phyloP scores from a whole-genome alignment of 129 eudicot genomes.

The Ambrosia artemisiifolia region DNA sequence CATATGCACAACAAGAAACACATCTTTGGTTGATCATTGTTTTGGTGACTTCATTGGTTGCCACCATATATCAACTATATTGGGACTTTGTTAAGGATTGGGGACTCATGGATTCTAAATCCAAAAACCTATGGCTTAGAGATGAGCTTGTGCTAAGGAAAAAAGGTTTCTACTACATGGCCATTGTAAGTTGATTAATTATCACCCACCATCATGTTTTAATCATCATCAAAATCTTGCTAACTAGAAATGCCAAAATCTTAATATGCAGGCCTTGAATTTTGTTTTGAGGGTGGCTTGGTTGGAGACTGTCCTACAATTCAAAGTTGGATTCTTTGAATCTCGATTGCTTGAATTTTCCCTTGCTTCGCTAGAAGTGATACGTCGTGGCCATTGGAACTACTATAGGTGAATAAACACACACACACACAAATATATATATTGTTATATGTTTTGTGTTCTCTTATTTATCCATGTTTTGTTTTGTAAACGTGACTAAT shows the following conservation, averaged over 20 bases:
- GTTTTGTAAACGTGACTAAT: not conserved
- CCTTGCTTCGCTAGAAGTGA: slow-evolving; percentile 89
- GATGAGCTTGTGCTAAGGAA: slow-evolving; percentile 76
- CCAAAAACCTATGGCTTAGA: slow-evolving; percentile 80
- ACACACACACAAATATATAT: not conserved
- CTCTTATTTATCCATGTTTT: not conserved
- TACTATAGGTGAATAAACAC: slow-evolving; percentile 59
- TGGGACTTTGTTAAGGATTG: slow-evolving; percentile 99
- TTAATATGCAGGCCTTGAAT: slow-evolving; percentile 53
- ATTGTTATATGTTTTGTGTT: not conserved
- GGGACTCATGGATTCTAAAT: slow-evolving; percentile 71
- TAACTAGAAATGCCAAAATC: not conserved
- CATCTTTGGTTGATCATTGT: slow-evolving; percentile 54
- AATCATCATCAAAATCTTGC: not conserved
- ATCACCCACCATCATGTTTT: not conserved
- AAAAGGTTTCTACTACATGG: slow-evolving; percentile 68
- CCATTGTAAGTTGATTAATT: slow-evolving; percentile 61
- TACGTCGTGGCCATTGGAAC: slow-evolving; percentile 99
- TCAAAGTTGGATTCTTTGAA: slow-evolving; percentile 64
- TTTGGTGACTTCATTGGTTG: slow-evolving; percentile 72
- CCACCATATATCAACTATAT: slow-evolving; percentile 85
- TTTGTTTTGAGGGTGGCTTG: slow-evolving; percentile 78
- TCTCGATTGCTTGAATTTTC: slow-evolving; percentile 68
- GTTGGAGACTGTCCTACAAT: slow-evolving; percentile 82
- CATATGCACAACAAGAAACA: slow-evolving; percentile 64